Evolutionary conservation across 257 asterid species (phyloP).

Genomic region (Cinchona pubescens): DNA sequence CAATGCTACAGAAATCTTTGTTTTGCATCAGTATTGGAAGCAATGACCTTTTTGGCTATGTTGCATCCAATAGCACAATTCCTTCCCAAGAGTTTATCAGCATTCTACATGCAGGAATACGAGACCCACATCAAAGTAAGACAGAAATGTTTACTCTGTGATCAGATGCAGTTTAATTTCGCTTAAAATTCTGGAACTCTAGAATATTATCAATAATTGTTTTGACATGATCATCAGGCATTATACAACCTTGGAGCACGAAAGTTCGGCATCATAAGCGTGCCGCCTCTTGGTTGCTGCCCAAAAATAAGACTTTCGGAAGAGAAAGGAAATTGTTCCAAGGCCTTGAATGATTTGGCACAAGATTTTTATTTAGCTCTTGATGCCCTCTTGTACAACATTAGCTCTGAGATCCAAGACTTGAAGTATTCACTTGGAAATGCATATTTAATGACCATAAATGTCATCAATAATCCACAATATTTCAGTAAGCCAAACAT

Average conservation of each 20-base stretch:
- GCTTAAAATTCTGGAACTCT: neutral
- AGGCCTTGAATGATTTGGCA: constrained; percentile 48
- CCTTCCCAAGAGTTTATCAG: constrained; percentile 30
- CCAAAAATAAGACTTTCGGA: constrained; percentile 49
- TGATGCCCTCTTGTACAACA: constrained; percentile 29
- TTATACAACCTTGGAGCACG: constrained; percentile 67
- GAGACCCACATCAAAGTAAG: constrained; percentile 47
- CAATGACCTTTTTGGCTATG: constrained; percentile 66
- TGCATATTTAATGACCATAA: constrained; percentile 54
- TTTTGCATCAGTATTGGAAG: constrained; percentile 67
- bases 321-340: constrained; percentile 51
- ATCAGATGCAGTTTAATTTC: too few relatives aligned
- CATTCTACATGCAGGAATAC: constrained; percentile 41
- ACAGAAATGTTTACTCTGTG: neutral
- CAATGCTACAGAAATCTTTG: constrained; percentile 41
- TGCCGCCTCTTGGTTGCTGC: constrained; percentile 71
- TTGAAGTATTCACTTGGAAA: constrained; percentile 63
- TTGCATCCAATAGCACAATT: constrained; percentile 29
- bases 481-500: constrained; percentile 42
- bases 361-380: constrained; percentile 44
- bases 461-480: constrained; percentile 48
- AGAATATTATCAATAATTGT: neutral
- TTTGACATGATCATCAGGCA: constrained; percentile 24
- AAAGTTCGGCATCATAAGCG: constrained; percentile 62
- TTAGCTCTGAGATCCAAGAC: constrained; percentile 50